phyloP scores from a whole-genome alignment of 2,329 filamentous ascomycete species.

The Bisporella sp. region DNA sequence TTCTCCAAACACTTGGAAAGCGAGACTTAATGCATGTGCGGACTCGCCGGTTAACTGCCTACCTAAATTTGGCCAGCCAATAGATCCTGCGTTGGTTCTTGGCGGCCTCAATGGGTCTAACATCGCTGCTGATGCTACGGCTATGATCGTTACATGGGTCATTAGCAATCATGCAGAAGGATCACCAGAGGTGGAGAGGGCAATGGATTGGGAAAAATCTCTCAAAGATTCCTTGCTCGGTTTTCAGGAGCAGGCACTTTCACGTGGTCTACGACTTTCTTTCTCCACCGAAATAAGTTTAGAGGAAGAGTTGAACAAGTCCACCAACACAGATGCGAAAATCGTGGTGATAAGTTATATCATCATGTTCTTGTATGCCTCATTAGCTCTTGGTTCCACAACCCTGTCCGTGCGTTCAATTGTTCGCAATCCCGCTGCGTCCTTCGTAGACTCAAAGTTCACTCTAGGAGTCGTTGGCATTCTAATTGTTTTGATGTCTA shows the following conservation, averaged over 20 bases:
- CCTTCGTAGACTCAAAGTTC: slow-evolving; percentile 94
- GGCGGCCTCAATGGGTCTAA: slow-evolving; percentile 66
- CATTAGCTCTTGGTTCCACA: slow-evolving; percentile 82
- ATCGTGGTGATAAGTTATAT: slow-evolving; percentile 96
- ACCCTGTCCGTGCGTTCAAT: slow-evolving; percentile 72
- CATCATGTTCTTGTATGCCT: slow-evolving; percentile 98
- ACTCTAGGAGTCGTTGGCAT: slow-evolving; percentile 92
- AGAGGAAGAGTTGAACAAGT: slow-evolving; percentile 94
- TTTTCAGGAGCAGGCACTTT: slow-evolving; percentile 72
- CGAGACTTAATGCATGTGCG: slow-evolving; percentile 65
- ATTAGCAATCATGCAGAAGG: slow-evolving; percentile 79
- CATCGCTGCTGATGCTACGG: slow-evolving; percentile 65
- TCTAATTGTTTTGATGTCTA: slow-evolving; percentile 93
- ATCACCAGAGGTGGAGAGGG: slow-evolving; percentile 59
- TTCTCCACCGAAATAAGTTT: slow-evolving; percentile 95
- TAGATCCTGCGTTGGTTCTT: slow-evolving; percentile 78
- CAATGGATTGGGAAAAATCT: slow-evolving; percentile 84
- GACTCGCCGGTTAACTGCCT: slow-evolving; percentile 77
- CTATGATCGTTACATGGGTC: slow-evolving; percentile 90
- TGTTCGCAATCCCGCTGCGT: slow-evolving; percentile 72
- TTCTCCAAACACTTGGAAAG: slow-evolving; percentile 61
- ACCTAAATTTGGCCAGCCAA: slow-evolving; percentile 81
- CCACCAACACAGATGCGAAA: slow-evolving; percentile 95
- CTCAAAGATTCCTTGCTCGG: slow-evolving; percentile 67
- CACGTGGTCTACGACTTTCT: slow-evolving; percentile 76